Evolutionary conservation across 108 stramenopile genomes (phyloP), one percentile per base, ranked within the genome.

Genomic region (Cyclostephanos tholiformis): DNA sequence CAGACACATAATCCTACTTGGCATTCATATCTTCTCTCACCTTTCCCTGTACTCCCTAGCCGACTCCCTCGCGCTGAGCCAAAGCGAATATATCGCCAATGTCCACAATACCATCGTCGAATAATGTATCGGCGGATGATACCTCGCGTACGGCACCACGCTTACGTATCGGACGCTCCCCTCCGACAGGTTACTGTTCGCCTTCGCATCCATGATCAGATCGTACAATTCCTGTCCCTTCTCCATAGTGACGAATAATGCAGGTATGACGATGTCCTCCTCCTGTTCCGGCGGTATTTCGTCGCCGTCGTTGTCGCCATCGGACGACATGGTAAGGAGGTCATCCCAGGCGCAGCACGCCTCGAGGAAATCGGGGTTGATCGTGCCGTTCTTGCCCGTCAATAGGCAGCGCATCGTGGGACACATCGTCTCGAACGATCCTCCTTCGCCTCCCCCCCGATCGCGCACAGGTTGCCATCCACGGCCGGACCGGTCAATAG

Each of bases 331-430:
- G 55, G 67, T 66, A 12, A 89, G 19, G 63, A 75, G 83, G 25
- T 89, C 70, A 79, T 96, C 95, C 95, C 95, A 96, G 8, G 93
- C 93, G 78, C 95, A 94, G 66, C 95, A 96, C 2, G 92, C 92
- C 74, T 84, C 83, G 62, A 85, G 46, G 6, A 43, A 48, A 0
- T 23, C 23, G 10, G 63, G 59, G 52, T 67, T 63, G 0, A 35
- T 79, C 22, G 56, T 63, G 16, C 68, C 65, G 53, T 85, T 79
- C 25, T 56, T 46, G 12, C 87, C 88, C 10, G 95, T 92, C 26
- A 93, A 53, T 12, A 93, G 57, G 74, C 95, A 96, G 5, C 85
- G 73, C 61, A 87, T 67, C n/a, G 88, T 89, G 0, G 79, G 79
- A 79, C 94, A 95, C 29, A 65, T 64, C 48, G 62, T 22, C 5